These are phyloP conservation scores for Tricholoma terreum DNA, from an alignment of 768 basidiomycete genomes.

Conservation along the genomic window DNA sequence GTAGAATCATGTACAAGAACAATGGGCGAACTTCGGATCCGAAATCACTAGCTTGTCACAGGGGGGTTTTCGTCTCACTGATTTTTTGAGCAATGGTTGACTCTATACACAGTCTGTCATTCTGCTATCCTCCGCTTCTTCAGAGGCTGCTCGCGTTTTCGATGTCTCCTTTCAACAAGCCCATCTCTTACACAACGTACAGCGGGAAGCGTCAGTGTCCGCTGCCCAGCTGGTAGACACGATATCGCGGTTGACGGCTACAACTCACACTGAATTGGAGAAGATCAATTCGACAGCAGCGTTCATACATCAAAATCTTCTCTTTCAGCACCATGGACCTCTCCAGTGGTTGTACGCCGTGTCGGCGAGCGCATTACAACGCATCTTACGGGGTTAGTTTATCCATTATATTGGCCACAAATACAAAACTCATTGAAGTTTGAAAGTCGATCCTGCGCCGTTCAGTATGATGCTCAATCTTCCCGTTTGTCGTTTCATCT, in stretches of 20 bases:
- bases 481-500: conserved; percentile 24
- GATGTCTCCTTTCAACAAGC: conserved; percentile 22
- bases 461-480: conserved; percentile 24
- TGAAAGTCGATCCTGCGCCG: conserved; percentile 27
- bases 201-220: conserved; percentile 34
- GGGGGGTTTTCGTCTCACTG: background rate
- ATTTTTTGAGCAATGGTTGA: background rate
- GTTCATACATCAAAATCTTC: conserved; percentile 30
- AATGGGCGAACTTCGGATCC: conserved; percentile 8
- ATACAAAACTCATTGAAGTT: conserved; percentile 1
- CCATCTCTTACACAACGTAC: conserved; percentile 20
- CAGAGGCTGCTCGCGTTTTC: conserved; percentile 25
- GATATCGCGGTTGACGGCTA: conserved; percentile 35
- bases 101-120: conserved; percentile 17
- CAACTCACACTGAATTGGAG: conserved; percentile 41
- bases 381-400: conserved; percentile 9
- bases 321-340: conserved; percentile 1
- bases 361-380: conserved; percentile 6
- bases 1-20: conserved; percentile 11
- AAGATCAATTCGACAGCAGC: conserved; percentile 40
- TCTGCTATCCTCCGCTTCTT: conserved; percentile 17
- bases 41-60: conserved; percentile 12
- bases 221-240: conserved; percentile 33
- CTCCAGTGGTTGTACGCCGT: conserved; percentile 3
- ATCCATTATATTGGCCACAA: background rate